Base-by-base conservation (phyloP, 2,329 filamentous ascomycete species). In the Diplodia intermedia region DNA sequence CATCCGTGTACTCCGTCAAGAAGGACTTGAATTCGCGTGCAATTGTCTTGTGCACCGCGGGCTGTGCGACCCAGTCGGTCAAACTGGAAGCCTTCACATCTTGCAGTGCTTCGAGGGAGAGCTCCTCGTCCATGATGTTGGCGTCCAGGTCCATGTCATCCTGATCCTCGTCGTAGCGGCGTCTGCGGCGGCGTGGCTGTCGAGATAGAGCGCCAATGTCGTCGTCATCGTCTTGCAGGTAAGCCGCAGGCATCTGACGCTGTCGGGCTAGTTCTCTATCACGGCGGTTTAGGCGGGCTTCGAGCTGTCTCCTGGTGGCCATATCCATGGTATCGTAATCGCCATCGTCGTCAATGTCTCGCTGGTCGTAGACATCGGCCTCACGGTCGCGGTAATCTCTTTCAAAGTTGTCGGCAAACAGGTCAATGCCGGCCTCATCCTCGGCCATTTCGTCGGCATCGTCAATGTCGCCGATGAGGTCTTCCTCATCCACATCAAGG, bases 21-120 rank as follows among this genome's bases (percentile, higher is more conserved):
- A 99, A 99, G 3, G 92, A 91, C 79, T 97, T 97, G 87, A 99
- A 99, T 80, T 99, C 95, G 75, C 94, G 89, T 77, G 93, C 94
- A 79, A 99, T 95, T 1, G 94, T 96, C 73, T 92, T 88, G 80
- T 97, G 92, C 14, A 99, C 95, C 15, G 93, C 88, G 3, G 92
- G 92, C 73, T 94, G 90, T 15, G 92, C 90, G 52, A 99, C 91
- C 96, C 96, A 99, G 72, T 99, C 95, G 0, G 93, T 96, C 76
- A 99, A 84, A 72, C 91, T 97, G 20, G 93, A 88, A 20, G 95
- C 93, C 79, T 99, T 99, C 71, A 98, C 90, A 78, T 99, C 95
- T 70, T 91, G 89, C 52, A 99, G 85, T 14, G 92, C 93, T 80
- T 98, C 94, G 0, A 98, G 86, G 1, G 94, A 94, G 23, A 99